Evolutionary conservation across 2,329 filamentous ascomycete species (phyloP).

Genomic region (Myriosclerotinia scirpicola): DNA sequence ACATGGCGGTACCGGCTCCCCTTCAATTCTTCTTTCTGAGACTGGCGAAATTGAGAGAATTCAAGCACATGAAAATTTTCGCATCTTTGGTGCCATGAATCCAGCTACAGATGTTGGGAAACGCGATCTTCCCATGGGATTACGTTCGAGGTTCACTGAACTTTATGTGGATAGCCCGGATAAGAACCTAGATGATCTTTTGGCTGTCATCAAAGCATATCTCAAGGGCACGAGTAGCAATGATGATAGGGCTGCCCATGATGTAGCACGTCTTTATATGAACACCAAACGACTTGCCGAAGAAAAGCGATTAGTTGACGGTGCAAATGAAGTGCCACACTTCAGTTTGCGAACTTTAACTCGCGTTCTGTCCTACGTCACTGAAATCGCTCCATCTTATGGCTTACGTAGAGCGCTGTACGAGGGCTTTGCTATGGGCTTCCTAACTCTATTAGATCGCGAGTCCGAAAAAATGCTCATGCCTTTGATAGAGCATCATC

Average conservation of each 20-base stretch:
- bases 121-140: constrained; percentile 83
- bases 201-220: constrained; percentile 86
- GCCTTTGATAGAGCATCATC: constrained; percentile 76
- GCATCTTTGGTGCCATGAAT: constrained; percentile 98
- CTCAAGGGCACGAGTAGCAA: constrained; percentile 69
- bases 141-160: constrained; percentile 92
- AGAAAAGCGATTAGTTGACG: constrained; percentile 85
- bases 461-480: constrained; percentile 77
- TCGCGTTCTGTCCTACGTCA: constrained; percentile 82
- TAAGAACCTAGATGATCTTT: constrained; percentile 78
- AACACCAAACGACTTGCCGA: constrained; percentile 80
- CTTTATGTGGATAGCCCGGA: constrained; percentile 93
- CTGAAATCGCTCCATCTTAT: constrained; percentile 79
- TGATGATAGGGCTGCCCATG: constrained; percentile 71
- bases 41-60: constrained; percentile 91
- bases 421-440: constrained; percentile 98
- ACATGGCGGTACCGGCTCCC: constrained; percentile 66
- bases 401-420: constrained; percentile 82
- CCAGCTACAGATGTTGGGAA: constrained; percentile 97
- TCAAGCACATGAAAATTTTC: constrained; percentile 85
- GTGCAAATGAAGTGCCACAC: constrained; percentile 92
- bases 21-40: constrained; percentile 87
- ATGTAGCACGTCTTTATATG: constrained; percentile 84
- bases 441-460: constrained; percentile 81
- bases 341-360: constrained; percentile 96